These are phyloP conservation scores for Mortierella sp. DNA, from an alignment of 371 early-diverging fungal species.

Conservation along the genomic window DNA sequence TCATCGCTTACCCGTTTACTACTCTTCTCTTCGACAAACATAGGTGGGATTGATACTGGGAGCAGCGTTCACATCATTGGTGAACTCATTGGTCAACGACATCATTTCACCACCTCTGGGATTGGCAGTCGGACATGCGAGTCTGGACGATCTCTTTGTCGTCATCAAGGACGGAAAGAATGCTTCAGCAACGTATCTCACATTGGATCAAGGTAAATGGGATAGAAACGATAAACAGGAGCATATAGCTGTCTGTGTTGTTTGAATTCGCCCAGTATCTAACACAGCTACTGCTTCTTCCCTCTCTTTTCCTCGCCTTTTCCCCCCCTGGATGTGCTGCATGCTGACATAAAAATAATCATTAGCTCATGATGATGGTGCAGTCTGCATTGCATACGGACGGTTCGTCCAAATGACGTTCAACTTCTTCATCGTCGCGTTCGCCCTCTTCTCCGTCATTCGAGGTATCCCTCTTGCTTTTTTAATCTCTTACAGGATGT, in stretches of 20 bases:
- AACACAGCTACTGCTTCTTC: background rate
- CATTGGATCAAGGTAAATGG: constrained; percentile 38
- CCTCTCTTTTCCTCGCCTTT: background rate
- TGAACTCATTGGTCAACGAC: constrained; percentile 44
- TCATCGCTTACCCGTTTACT: background rate
- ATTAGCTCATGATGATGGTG: constrained; percentile 42
- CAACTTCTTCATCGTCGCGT: constrained; percentile 43
- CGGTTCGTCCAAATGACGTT: constrained; percentile 43
- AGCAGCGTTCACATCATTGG: constrained; percentile 38
- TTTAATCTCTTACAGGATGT: background rate
- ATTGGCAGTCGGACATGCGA: constrained; percentile 36
- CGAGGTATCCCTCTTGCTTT: constrained; percentile 6
- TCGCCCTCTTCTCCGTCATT: constrained; percentile 36
- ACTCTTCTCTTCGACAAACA: background rate
- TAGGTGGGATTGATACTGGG: constrained; percentile 48
- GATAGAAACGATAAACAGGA: background rate
- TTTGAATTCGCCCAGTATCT: background rate
- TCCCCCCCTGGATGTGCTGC: background rate
- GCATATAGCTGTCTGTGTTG: background rate
- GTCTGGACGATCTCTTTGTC: constrained; percentile 43
- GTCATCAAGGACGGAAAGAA: constrained; percentile 42
- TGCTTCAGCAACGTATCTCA: constrained; percentile 21
- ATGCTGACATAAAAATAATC: background rate
- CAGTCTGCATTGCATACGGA: constrained; percentile 46
- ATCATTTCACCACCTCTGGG: constrained; percentile 53